These are phyloP conservation scores for Salisapilia sapeloensis DNA, from an alignment of 352 stramenopile species.

Conservation along the genomic window DNA sequence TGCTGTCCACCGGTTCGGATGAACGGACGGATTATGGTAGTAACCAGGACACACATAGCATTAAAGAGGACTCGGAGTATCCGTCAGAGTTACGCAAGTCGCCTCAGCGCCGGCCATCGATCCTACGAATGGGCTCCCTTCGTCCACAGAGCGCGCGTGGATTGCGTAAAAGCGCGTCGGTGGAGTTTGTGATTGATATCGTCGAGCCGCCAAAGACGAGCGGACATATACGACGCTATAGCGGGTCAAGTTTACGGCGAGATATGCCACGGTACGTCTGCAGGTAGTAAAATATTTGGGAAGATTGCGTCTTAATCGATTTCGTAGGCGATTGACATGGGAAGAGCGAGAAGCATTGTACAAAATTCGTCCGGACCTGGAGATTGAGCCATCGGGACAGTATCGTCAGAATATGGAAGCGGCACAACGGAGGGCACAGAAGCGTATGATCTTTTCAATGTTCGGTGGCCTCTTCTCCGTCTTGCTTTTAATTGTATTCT, in stretches of 20 bases:
- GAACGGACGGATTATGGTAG: too few relatives aligned
- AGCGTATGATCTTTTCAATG: constrained; percentile 52
- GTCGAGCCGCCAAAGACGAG: constrained; percentile 13
- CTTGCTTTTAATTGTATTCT: constrained; percentile 51
- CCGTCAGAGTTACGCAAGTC: too few relatives aligned
- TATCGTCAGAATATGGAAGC: constrained; percentile 40
- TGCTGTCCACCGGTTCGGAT: neutral
- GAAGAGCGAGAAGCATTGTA: constrained; percentile 77
- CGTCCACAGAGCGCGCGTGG: constrained; percentile 7
- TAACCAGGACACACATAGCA: constrained; percentile 1
- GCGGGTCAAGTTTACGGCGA: constrained; percentile 14
- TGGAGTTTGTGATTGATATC: constrained; percentile 48
- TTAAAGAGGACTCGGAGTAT: neutral
- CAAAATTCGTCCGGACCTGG: constrained; percentile 58
- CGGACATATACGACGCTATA: constrained; percentile 10
- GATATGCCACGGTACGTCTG: constrained; percentile 21
- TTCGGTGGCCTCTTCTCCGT: constrained; percentile 53
- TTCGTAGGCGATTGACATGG: constrained; percentile 35
- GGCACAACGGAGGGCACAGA: constrained; percentile 35
- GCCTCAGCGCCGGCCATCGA: constrained; percentile 28
- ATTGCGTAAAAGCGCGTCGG: constrained; percentile 44
- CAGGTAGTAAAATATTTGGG: constrained; percentile 1
- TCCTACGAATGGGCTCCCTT: constrained; percentile 39
- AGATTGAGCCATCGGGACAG: constrained; percentile 40
- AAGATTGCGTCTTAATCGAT: constrained; percentile 1